Evolutionary conservation across 352 stramenopile species (phyloP).

Genomic region (Phytophthora pseudosyringae): DNA sequence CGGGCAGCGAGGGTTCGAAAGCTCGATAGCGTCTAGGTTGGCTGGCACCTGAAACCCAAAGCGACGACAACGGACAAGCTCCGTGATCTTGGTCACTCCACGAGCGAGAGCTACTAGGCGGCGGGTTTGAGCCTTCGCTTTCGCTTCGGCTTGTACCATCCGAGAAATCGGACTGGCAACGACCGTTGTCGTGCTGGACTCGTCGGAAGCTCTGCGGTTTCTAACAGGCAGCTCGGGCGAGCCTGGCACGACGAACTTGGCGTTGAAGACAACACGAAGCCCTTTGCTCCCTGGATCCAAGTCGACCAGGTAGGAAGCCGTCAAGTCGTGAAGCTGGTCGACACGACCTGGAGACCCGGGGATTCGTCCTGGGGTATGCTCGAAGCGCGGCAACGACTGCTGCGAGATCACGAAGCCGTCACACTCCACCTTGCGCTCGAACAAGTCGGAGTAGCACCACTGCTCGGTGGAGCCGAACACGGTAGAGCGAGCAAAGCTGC

Average conservation of each 20-base stretch:
- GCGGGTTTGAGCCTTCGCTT: slow-evolving; percentile 3
- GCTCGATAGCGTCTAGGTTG: slow-evolving; percentile 35
- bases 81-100: slow-evolving; percentile 34
- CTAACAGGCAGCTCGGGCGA: not conserved
- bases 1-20: slow-evolving; percentile 52
- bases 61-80: slow-evolving; percentile 48
- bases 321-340: slow-evolving; percentile 29
- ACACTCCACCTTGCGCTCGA: slow-evolving; percentile 17
- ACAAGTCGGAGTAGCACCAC: slow-evolving; percentile 40
- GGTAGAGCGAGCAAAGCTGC: slow-evolving; percentile 28
- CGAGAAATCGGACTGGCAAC: no score
- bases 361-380: slow-evolving; percentile 8
- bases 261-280: slow-evolving; percentile 34
- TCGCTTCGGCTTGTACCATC: not conserved
- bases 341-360: slow-evolving; percentile 10
- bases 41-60: slow-evolving; percentile 56
- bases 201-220: not conserved
- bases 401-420: slow-evolving; percentile 42
- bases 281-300: slow-evolving; percentile 13
- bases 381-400: slow-evolving; percentile 6
- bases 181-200: not conserved
- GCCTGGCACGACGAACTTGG: slow-evolving; percentile 7
- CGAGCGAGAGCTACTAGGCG: slow-evolving; percentile 12
- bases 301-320: slow-evolving; percentile 25
- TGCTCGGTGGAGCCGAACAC: slow-evolving; percentile 38